A percentile compares a stretch with the other conserved stretches of the same genome.
Conservation (phyloP, 2,329 filamentous ascomycete genomes). For the Fusarium aywerte region DNA sequence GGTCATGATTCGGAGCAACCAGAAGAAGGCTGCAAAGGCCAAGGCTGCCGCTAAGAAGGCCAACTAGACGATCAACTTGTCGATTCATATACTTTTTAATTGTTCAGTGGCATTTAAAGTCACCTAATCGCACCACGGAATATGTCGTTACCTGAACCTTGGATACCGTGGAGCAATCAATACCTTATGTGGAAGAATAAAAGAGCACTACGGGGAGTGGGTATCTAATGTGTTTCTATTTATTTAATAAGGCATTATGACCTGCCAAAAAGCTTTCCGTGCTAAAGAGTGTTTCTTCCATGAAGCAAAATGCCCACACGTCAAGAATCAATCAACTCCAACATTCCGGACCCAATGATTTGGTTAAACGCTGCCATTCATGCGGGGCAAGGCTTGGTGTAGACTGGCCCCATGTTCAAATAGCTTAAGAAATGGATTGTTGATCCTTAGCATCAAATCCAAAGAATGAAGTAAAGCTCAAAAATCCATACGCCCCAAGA, state of each 20-base stretch:
- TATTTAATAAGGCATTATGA: conserved; percentile 47
- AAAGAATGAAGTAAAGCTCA: conserved; percentile 41
- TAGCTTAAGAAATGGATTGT: conserved; percentile 24
- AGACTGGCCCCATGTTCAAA: conserved; percentile 26
- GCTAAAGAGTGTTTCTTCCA: conserved; percentile 45
- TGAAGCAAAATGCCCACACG: conserved; percentile 47
- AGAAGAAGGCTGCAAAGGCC: conserved; percentile 95
- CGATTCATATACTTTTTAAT: conserved; percentile 40
- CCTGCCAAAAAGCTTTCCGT: conserved; percentile 39
- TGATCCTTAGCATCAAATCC: conserved; percentile 26
- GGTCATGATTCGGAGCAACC: conserved; percentile 99
- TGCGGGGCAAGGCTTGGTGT: conserved; percentile 17
- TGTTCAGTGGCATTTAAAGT: conserved; percentile 28
- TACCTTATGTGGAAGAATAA: conserved; percentile 24
- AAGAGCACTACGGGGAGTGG: conserved; percentile 41
- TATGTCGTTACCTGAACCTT: neutral
- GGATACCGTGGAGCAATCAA: conserved; percentile 6
- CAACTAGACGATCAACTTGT: conserved; percentile 61
- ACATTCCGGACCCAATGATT: conserved; percentile 35
- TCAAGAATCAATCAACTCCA: conserved; percentile 47
- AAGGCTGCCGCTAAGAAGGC: conserved; percentile 89
- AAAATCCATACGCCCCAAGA: conserved; percentile 25
- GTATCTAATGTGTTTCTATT: conserved; percentile 53
- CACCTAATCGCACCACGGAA: conserved; percentile 34
- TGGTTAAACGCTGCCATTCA: conserved; percentile 36